phyloP scores from a whole-genome alignment of 108 stramenopile species.

The Halocafeteria seosinensis region DNA sequence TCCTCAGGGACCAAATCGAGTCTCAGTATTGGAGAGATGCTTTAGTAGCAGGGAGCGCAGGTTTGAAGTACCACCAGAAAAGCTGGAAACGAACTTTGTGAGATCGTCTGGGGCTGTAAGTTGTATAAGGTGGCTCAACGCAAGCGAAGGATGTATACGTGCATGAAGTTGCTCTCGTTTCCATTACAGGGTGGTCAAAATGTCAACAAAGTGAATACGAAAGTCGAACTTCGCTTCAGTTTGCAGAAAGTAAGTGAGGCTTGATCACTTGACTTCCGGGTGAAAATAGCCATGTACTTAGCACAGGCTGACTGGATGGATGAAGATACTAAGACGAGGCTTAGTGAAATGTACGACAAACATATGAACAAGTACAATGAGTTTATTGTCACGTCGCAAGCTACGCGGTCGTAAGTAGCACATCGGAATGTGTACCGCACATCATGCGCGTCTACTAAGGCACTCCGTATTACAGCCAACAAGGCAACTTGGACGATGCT shows the following conservation, averaged over 20 bases:
- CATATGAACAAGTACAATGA: not conserved
- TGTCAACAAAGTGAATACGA: conserved; percentile 2
- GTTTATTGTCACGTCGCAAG: not conserved
- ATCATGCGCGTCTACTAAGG: not conserved
- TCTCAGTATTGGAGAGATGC: too few relatives aligned
- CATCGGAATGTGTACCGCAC: not conserved
- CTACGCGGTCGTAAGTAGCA: not conserved
- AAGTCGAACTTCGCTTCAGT: conserved; percentile 1
- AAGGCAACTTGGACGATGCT: not conserved
- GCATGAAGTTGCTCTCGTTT: too few relatives aligned
- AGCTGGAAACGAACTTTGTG: too few relatives aligned
- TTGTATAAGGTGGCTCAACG: too few relatives aligned
- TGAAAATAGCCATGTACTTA: too few relatives aligned
- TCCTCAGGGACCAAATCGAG: too few relatives aligned
- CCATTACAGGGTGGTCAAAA: conserved; percentile 1
- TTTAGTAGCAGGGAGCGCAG: too few relatives aligned
- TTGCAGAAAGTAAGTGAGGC: not conserved
- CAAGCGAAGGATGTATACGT: too few relatives aligned
- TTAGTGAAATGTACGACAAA: not conserved
- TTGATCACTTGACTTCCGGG: not conserved
- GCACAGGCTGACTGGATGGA: not conserved
- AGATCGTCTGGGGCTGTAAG: too few relatives aligned
- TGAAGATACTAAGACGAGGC: not conserved
- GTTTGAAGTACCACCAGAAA: too few relatives aligned
- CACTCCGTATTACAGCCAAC: not conserved